A percentile compares a stretch with the other conserved stretches of the same genome.
These are phyloP conservation scores for Diaporthe citriasiana DNA, from an alignment of 2,329 filamentous ascomycete genomes.

Conservation along the genomic window DNA sequence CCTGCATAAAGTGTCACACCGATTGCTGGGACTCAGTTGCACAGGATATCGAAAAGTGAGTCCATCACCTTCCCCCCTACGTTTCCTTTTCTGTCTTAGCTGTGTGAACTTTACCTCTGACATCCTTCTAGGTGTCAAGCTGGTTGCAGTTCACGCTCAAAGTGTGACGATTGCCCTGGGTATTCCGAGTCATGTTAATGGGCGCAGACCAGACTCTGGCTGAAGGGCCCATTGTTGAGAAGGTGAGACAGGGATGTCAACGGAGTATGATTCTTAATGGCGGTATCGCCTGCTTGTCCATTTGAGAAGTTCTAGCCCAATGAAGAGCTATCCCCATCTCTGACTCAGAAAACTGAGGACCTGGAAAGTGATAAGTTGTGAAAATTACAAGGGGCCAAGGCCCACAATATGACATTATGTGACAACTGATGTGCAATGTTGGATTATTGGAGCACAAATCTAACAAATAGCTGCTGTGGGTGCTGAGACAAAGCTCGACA, in stretches of 20 bases:
- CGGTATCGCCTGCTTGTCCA: too few species aligned
- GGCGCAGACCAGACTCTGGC: too few species aligned
- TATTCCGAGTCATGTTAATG: not conserved
- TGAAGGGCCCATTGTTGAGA: not conserved
- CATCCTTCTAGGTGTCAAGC: not conserved
- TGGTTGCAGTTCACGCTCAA: not conserved
- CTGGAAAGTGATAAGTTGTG: not conserved
- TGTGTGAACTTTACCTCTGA: not conserved
- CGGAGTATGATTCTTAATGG: not conserved
- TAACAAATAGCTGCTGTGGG: not conserved
- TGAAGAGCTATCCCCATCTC: not conserved
- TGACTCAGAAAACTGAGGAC: not conserved
- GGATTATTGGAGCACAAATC: not conserved
- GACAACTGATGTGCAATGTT: not conserved
- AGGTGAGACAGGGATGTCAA: not conserved
- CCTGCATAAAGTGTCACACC: conserved; percentile 1
- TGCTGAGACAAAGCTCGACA: not conserved
- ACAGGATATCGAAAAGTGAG: not conserved
- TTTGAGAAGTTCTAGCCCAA: not conserved
- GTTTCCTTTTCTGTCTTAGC: not conserved
- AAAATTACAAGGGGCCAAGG: not conserved
- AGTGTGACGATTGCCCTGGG: not conserved
- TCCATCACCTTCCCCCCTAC: not conserved
- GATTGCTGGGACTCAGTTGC: not conserved
- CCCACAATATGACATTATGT: not conserved